Evolutionary conservation across 2,329 filamentous ascomycete genomes (phyloP), one percentile per base, ranked within the genome.

Genomic region (Xylariaceae sp.): DNA sequence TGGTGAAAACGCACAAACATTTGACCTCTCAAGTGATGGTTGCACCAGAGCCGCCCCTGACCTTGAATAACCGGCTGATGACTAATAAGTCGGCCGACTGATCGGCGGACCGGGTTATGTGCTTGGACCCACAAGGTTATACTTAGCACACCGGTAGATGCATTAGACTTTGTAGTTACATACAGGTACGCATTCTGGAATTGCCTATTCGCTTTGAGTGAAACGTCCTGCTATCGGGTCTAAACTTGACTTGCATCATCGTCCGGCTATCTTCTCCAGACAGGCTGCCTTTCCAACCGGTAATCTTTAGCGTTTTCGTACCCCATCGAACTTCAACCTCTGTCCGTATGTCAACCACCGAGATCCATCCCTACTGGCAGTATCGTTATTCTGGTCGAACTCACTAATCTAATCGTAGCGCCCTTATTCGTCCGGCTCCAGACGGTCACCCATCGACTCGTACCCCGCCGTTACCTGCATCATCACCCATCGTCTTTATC

Each of bases 381-480:
- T 41, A 48, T 51, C 11, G 41, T 55, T 30, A 47, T 30, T 57
- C 18, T 44, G 52, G 45, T 44, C 15, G 50, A 45, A 56, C 48
- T 41, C 56, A 44, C 53, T 55, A 18, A 44, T 53, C 39, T 35
- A 34, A 47, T 57, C 51, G 18, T 48, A 48, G 34, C 50, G 55
- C 39, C 41, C 49, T 35, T 34, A 35, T 9, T 49, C 8, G 15
- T 47, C 48, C 45, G 56, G 17, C 60, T 58, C 53, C 53, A 49
- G 58, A 52, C 50, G 53, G 15, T 50, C 41, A 37, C 51, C 60
- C 53, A 55, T 61, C 61, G 57, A 56, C 63, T 56, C 57, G 57
- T 65, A 68, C 67, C 67, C 65, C 66, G 62, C 67, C 64, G 61
- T 63, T 57, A 51, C 55, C 44, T 45, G 51, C 56, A 41, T 48